A percentile compares a stretch with the other conserved stretches of the same genome.
These are phyloP conservation scores for Pleodorina starrii DNA, from an alignment of 139 green algal species.

Conservation along the genomic window DNA sequence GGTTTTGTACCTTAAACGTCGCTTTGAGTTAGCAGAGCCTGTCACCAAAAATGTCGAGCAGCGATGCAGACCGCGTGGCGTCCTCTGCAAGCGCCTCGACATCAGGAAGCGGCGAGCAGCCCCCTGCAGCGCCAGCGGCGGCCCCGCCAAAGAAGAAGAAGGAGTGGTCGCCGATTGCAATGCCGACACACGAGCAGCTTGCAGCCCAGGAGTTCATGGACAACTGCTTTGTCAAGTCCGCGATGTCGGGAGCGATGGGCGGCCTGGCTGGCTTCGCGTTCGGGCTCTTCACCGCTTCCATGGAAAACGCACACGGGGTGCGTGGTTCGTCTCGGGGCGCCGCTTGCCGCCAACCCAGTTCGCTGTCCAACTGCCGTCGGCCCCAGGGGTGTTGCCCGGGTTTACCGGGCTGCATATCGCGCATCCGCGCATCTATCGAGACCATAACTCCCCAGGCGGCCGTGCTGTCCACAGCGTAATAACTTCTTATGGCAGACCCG, in stretches of 20 bases:
- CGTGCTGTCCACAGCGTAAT: too few relatives aligned
- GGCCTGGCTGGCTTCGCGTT: conserved; percentile 83
- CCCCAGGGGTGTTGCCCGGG: too few relatives aligned
- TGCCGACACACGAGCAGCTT: conserved; percentile 80
- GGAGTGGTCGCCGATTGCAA: conserved; percentile 59
- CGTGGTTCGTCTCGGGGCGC: too few relatives aligned
- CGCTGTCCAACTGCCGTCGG: too few relatives aligned
- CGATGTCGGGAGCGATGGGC: conserved; percentile 81
- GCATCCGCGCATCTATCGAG: too few relatives aligned
- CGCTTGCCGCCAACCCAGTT: not conserved
- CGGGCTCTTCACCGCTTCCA: conserved; percentile 87
- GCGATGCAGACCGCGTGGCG: conserved; percentile 12
- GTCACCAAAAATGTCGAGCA: not conserved
- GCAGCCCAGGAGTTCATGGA: conserved; percentile 92
- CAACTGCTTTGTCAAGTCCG: conserved; percentile 90
- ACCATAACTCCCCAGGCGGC: too few relatives aligned
- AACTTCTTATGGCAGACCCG: too few relatives aligned
- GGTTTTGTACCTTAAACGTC: not conserved
- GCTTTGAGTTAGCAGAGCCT: not conserved
- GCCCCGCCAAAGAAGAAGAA: conserved; percentile 47
- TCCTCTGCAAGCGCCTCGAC: conserved; percentile 27
- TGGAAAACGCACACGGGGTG: conserved; percentile 75
- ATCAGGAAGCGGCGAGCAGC: conserved; percentile 9
- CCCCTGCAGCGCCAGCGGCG: not conserved
- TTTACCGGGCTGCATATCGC: too few relatives aligned